These are phyloP conservation scores for Prinsepia uniflora DNA, from an alignment of 306 rosid species.

Conservation along the genomic window DNA sequence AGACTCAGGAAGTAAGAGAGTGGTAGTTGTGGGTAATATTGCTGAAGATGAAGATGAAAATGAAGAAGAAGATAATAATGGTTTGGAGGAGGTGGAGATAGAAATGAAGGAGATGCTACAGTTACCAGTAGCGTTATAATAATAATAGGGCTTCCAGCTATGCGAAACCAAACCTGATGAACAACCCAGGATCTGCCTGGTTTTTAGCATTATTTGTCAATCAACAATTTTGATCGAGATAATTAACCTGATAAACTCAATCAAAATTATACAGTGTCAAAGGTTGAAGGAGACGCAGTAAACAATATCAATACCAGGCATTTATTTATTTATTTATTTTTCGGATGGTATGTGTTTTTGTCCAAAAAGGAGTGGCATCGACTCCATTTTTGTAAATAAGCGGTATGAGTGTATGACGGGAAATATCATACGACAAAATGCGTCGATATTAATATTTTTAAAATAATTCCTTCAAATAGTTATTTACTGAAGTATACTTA, in stretches of 20 bases:
- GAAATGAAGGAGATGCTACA: slow-evolving; percentile 35
- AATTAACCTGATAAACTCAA: neutral
- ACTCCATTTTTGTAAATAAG: neutral
- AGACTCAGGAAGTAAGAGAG: slow-evolving; percentile 6
- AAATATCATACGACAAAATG: too few relatives aligned
- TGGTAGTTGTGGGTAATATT: neutral
- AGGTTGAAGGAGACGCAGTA: neutral
- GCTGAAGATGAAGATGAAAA: slow-evolving; percentile 25
- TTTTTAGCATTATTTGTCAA: slow-evolving; percentile 50
- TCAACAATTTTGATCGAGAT: neutral
- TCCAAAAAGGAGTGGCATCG: neutral
- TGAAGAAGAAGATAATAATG: slow-evolving; percentile 25
- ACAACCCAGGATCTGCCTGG: slow-evolving; percentile 47
- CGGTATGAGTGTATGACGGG: neutral
- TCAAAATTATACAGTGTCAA: neutral
- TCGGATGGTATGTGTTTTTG: neutral
- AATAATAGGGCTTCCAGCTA: slow-evolving; percentile 37
- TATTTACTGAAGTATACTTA: too few relatives aligned
- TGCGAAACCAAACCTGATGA: slow-evolving; percentile 47
- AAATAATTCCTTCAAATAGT: neutral
- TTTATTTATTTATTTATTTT: neutral
- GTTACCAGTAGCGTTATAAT: neutral
- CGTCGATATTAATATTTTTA: too few relatives aligned
- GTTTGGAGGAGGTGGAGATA: slow-evolving; percentile 32
- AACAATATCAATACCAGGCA: neutral